Percentiles rank a stretch among this genome's conserved stretches.
Conservation (phyloP, 768 basidiomycete genomes). For the Coprinopsis sp. region DNA sequence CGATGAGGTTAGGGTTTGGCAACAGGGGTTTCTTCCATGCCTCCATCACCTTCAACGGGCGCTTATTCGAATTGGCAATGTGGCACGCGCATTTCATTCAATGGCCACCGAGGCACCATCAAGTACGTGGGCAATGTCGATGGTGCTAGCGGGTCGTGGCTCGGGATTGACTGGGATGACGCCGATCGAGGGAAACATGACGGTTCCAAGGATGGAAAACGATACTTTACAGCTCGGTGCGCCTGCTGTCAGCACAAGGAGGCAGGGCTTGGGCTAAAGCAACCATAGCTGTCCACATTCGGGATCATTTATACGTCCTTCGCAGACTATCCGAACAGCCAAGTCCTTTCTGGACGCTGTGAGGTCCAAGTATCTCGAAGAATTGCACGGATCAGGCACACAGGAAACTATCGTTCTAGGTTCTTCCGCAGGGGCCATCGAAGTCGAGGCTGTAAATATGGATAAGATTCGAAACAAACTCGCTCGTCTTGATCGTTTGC, state of each 20-base stretch:
- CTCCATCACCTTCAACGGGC: slow-evolving; percentile 23
- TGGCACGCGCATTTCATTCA: slow-evolving; percentile 43
- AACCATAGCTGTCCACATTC: slow-evolving; percentile 48
- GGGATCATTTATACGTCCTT: slow-evolving; percentile 79
- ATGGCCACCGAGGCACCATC: slow-evolving; percentile 62
- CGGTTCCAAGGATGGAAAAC: slow-evolving; percentile 70
- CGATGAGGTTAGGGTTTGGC: slow-evolving; percentile 28
- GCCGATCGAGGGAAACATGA: slow-evolving; percentile 80
- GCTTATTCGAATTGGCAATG: slow-evolving; percentile 44
- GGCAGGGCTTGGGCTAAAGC: slow-evolving; percentile 14
- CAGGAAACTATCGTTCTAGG: slow-evolving; percentile 70
- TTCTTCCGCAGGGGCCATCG: slow-evolving; percentile 76
- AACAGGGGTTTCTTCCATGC: slow-evolving; percentile 12
- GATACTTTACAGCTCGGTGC: slow-evolving; percentile 64
- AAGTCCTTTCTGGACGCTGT: slow-evolving; percentile 73
- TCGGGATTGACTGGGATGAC: slow-evolving; percentile 99
- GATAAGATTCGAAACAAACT: slow-evolving; percentile 75
- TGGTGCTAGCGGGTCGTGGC: slow-evolving; percentile 66
- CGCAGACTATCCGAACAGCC: slow-evolving; percentile 55
- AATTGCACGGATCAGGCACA: slow-evolving; percentile 43
- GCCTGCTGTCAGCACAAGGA: slow-evolving; percentile 42
- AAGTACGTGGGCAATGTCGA: slow-evolving; percentile 63
- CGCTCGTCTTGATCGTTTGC: slow-evolving; percentile 58
- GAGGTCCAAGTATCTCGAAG: slow-evolving; percentile 71
- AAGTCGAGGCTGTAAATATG: slow-evolving; percentile 81